These are phyloP conservation scores for Lolium perenne DNA, from an alignment of 176 grass and related monocot species.

Conservation along the genomic window DNA sequence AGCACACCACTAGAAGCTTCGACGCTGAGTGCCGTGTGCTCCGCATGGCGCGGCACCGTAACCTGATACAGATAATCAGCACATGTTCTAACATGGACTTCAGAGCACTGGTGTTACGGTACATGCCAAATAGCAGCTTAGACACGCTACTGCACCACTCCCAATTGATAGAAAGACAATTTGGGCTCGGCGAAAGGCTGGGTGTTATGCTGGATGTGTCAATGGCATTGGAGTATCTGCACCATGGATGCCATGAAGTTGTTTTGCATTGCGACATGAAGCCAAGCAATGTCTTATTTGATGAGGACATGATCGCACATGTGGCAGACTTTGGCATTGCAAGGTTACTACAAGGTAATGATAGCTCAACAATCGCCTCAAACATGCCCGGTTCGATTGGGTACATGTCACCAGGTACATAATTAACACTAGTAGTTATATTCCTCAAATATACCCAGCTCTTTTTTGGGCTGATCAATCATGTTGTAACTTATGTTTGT, in stretches of 20 bases:
- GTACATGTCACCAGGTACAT: constrained; percentile 22
- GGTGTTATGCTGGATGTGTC: not conserved
- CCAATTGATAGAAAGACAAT: not conserved
- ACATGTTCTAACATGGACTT: not conserved
- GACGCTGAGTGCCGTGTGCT: not conserved
- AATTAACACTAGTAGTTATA: not conserved
- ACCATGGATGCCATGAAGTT: not conserved
- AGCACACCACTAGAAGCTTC: not conserved
- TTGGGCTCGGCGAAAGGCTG: not conserved
- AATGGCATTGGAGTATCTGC: not conserved
- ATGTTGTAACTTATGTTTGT: not conserved
- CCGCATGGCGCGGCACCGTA: constrained; percentile 5
- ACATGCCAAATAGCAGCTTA: not conserved
- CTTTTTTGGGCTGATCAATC: not conserved
- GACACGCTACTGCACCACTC: not conserved
- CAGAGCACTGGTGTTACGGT: not conserved
- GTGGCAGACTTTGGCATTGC: constrained; percentile 20
- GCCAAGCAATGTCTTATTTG: constrained; percentile 22
- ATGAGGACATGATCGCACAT: not conserved
- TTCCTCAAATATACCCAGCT: not conserved
- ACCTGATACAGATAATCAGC: not conserved
- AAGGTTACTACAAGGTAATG: not conserved
- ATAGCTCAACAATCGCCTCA: not conserved
- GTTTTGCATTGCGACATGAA: constrained; percentile 2
- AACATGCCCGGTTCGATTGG: not conserved